phyloP scores from a whole-genome alignment of 805 yeast genomes.

The Pichia sporocuriosa region DNA sequence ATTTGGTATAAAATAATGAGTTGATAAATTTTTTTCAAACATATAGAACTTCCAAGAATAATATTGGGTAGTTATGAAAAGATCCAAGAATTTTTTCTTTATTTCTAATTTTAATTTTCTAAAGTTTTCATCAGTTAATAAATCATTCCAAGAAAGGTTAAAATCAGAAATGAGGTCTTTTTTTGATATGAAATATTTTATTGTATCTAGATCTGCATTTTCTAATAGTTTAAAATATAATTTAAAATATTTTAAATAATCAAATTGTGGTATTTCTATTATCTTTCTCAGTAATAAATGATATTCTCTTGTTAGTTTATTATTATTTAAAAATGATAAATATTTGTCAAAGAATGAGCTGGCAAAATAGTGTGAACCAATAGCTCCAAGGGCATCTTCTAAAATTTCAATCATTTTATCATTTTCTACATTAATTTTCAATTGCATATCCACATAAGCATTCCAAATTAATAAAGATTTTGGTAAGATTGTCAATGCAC shows the following conservation, averaged over 20 bases:
- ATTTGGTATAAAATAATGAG: conserved; percentile 35
- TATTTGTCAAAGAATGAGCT: conserved; percentile 47
- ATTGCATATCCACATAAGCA: conserved; percentile 37
- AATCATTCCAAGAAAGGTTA: conserved; percentile 21
- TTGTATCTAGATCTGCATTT: conserved; percentile 23
- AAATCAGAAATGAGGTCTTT: conserved; percentile 18
- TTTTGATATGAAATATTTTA: conserved; percentile 21
- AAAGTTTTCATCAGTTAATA: conserved; percentile 15
- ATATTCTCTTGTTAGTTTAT: conserved; percentile 27
- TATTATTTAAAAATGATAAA: conserved; percentile 34
- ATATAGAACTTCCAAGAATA: conserved; percentile 42
- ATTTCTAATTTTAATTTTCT: conserved; percentile 30
- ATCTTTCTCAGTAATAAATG: conserved; percentile 39
- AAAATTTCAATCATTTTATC: conserved; percentile 32
- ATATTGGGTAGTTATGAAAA: conserved; percentile 50
- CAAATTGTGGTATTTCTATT: conserved; percentile 51
- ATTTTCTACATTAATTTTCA: conserved; percentile 27
- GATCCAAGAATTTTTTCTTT: conserved; percentile 44
- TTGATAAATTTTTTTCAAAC: conserved; percentile 39
- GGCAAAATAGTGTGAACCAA: conserved; percentile 48
- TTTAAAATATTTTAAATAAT: conserved; percentile 42
- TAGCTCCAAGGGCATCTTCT: conserved; percentile 39
- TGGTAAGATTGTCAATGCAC: conserved; percentile 35
- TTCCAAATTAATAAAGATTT: conserved; percentile 47
- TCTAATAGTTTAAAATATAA: conserved; percentile 32